phyloP scores from a whole-genome alignment of 306 rosid genomes.

The Quercus engelmannii region DNA sequence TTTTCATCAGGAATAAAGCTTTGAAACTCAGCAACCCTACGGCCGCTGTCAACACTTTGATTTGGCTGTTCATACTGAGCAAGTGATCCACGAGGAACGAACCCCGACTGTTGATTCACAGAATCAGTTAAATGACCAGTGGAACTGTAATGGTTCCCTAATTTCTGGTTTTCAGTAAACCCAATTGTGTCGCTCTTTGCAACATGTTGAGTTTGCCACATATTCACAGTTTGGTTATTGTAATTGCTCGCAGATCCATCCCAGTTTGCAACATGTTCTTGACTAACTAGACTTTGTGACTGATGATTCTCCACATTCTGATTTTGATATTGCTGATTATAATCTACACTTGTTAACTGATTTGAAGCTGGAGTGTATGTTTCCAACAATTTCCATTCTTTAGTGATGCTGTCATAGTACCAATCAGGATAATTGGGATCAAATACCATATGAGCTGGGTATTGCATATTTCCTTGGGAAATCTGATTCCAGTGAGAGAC shows the following conservation, averaged over 20 bases:
- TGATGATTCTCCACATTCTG: constrained; percentile 38
- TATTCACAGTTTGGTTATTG: constrained; percentile 47
- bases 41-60: constrained; percentile 39
- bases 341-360: constrained; percentile 38
- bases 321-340: constrained; percentile 36
- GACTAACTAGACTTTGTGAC: constrained; percentile 34
- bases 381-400: constrained; percentile 69
- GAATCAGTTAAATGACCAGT: constrained; percentile 16
- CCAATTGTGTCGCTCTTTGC: constrained; percentile 25
- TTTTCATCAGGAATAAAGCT: constrained; percentile 38
- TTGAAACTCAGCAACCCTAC: constrained; percentile 42
- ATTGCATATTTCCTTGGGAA: constrained; percentile 56
- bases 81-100: constrained; percentile 44
- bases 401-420: constrained; percentile 70
- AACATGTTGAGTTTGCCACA: constrained; percentile 33
- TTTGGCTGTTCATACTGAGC: constrained; percentile 39
- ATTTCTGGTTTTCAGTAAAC: constrained; percentile 36
- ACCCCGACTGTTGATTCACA: constrained; percentile 40
- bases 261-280: constrained; percentile 47
- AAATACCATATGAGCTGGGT: constrained; percentile 73
- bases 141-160: constrained; percentile 41
- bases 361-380: constrained; percentile 40
- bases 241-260: constrained; percentile 27
- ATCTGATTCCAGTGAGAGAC: constrained; percentile 50
- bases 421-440: constrained; percentile 82